phyloP scores from a whole-genome alignment of 2,329 filamentous ascomycete genomes.

The Alternaria conjuncta region DNA sequence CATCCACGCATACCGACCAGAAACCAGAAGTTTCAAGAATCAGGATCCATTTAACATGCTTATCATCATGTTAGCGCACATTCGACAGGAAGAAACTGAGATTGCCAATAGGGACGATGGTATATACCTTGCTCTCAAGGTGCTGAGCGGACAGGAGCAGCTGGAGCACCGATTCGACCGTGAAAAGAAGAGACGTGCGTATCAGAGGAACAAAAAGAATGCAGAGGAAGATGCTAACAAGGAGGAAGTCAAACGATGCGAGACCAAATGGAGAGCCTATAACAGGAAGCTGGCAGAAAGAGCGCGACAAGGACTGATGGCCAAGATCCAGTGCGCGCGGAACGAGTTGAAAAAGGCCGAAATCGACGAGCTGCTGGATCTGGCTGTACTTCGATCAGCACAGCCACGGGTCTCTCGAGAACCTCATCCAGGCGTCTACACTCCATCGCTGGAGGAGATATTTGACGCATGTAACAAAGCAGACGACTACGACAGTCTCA shows the following conservation, averaged over 20 bases:
- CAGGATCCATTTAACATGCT: slow-evolving; percentile 21
- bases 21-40: slow-evolving; percentile 19
- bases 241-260: neutral
- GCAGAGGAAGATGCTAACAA: slow-evolving; percentile 7
- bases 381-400: slow-evolving; percentile 20
- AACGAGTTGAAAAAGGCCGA: slow-evolving; percentile 6
- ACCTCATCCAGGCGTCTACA: neutral
- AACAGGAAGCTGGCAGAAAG: slow-evolving; percentile 5
- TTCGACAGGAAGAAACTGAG: slow-evolving; percentile 19
- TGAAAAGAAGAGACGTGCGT: neutral
- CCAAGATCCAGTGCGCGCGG: slow-evolving; percentile 14
- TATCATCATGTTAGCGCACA: slow-evolving; percentile 24
- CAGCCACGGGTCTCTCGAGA: slow-evolving; percentile 14
- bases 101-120: slow-evolving; percentile 19
- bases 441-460: neutral
- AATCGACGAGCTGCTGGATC: slow-evolving; percentile 14
- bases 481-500: neutral
- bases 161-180: slow-evolving; percentile 6
- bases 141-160: slow-evolving; percentile 10
- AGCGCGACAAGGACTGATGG: neutral
- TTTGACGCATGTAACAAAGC: neutral
- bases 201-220: slow-evolving; percentile 6
- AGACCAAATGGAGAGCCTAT: neutral
- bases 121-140: slow-evolving; percentile 18
- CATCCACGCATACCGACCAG: slow-evolving; percentile 26